Conservation (phyloP, 352 stramenopile genomes). For the Poterioochromonas sp. region DNA sequence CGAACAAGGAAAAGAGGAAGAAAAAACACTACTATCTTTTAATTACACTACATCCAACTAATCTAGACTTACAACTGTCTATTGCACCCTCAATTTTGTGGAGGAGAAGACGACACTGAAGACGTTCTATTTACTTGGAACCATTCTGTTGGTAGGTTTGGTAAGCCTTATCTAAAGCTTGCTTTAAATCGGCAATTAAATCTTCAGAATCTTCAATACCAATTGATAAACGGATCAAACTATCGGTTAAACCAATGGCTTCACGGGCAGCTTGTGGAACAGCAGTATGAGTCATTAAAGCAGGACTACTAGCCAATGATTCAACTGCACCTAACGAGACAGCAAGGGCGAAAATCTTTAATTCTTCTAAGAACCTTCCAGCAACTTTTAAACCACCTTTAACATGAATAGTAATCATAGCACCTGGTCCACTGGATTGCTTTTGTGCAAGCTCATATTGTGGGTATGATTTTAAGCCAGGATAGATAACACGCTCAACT, state of each 20-base stretch:
- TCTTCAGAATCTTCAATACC: constrained; percentile 85
- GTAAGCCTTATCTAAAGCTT: constrained; percentile 48
- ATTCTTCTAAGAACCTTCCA: constrained; percentile 49
- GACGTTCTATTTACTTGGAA: no score
- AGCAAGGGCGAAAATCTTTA: constrained; percentile 56
- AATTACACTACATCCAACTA: no score
- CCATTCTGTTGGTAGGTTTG: no score
- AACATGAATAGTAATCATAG: constrained; percentile 65
- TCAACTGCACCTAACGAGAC: constrained; percentile 61
- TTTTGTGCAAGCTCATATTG: constrained; percentile 55
- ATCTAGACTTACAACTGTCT: no score
- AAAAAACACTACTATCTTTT: no score
- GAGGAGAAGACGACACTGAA: no score
- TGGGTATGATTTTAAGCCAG: constrained; percentile 64
- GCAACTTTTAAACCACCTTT: constrained; percentile 52
- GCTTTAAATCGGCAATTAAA: constrained; percentile 81
- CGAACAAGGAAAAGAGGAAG: no score
- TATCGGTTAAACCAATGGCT: constrained; percentile 76
- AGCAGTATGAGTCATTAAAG: constrained; percentile 85
- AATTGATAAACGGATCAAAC: constrained; percentile 82
- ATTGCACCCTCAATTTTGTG: no score
- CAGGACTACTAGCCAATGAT: constrained; percentile 53
- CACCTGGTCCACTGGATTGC: constrained; percentile 55
- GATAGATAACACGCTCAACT: constrained; percentile 80
- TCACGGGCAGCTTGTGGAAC: constrained; percentile 80